Evolutionary conservation across 2,329 filamentous ascomycete species (phyloP).

Genomic region (Emmonsia crescens): DNA sequence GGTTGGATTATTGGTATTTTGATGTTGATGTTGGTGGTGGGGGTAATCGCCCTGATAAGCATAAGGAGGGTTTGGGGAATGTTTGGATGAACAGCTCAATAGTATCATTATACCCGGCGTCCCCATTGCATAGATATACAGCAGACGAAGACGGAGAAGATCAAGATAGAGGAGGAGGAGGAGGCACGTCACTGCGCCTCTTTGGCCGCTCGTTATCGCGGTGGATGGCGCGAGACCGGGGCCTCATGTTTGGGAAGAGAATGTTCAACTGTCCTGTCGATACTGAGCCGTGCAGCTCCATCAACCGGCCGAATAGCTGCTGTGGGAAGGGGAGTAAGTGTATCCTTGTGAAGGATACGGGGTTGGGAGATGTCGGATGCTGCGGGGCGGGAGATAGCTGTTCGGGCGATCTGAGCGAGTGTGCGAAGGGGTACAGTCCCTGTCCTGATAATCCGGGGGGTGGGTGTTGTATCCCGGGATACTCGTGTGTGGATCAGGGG

Average conservation of each 20-base stretch:
- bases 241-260: slow-evolving; percentile 28
- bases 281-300: slow-evolving; percentile 44
- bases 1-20: slow-evolving; percentile 36
- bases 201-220: slow-evolving; percentile 5
- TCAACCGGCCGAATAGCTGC: slow-evolving; percentile 48
- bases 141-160: background rate
- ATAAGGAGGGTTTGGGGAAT: background rate
- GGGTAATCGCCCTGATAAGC: background rate
- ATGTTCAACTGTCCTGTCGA: slow-evolving; percentile 48
- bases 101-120: slow-evolving; percentile 13
- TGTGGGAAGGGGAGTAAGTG: slow-evolving; percentile 45
- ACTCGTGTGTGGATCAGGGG: slow-evolving; percentile 45
- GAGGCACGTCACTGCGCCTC: background rate
- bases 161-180: background rate
- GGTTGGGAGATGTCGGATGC: slow-evolving; percentile 49
- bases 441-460: slow-evolving; percentile 47
- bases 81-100: slow-evolving; percentile 7
- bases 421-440: slow-evolving; percentile 42
- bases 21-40: slow-evolving; percentile 2
- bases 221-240: slow-evolving; percentile 4
- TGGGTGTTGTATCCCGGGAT: slow-evolving; percentile 53
- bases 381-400: slow-evolving; percentile 46
- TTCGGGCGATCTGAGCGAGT: slow-evolving; percentile 39
- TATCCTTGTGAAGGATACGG: slow-evolving; percentile 42
- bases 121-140: slow-evolving; percentile 15